Percentiles rank a stretch among this genome's conserved stretches.
phyloP scores from a whole-genome alignment of 192 early-diverging fungal genomes.

The Lunasporangiospora selenospora region DNA sequence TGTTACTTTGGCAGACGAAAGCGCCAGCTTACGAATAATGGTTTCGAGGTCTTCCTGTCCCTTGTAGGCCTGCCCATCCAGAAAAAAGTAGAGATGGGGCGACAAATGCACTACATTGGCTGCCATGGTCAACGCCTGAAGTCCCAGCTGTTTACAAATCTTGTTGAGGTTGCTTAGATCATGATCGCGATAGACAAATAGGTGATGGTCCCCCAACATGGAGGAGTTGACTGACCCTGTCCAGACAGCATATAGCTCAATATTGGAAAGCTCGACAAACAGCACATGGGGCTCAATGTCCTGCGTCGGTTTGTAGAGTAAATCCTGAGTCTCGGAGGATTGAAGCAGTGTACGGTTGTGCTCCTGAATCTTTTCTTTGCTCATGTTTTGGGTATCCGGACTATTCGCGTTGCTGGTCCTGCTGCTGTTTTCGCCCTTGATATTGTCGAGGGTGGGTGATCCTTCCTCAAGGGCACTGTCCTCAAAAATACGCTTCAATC shows the following conservation, averaged over 20 bases:
- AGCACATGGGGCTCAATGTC: slow-evolving; percentile 26
- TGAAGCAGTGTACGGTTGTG: slow-evolving; percentile 21
- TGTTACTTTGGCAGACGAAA: slow-evolving; percentile 22
- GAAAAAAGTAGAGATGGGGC: slow-evolving; percentile 27
- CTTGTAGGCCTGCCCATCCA: slow-evolving; percentile 40
- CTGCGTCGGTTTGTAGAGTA: slow-evolving; percentile 36
- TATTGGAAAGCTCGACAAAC: slow-evolving; percentile 24
- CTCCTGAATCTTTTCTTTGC: slow-evolving; percentile 32
- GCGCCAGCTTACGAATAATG: slow-evolving; percentile 32
- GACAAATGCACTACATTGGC: slow-evolving; percentile 39
- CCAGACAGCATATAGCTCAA: slow-evolving; percentile 42
- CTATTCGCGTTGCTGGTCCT: background rate
- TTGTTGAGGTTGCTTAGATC: slow-evolving; percentile 32
- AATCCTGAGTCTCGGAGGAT: slow-evolving; percentile 16
- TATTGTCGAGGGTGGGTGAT: slow-evolving; percentile 23
- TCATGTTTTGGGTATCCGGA: no score
- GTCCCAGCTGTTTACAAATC: slow-evolving; percentile 37
- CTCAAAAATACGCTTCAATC: slow-evolving; percentile 27
- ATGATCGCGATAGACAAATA: slow-evolving; percentile 36
- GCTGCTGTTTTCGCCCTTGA: background rate
- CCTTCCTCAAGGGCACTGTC: slow-evolving; percentile 33
- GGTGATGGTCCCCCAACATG: slow-evolving; percentile 44
- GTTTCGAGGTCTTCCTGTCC: slow-evolving; percentile 44
- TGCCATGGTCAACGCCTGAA: slow-evolving; percentile 21
- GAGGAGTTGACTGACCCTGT: slow-evolving; percentile 39